Percentiles rank a stretch among this genome's conserved stretches.
Conservation (phyloP, 305 asterid species). For the Stenogyne calaminthoides region DNA sequence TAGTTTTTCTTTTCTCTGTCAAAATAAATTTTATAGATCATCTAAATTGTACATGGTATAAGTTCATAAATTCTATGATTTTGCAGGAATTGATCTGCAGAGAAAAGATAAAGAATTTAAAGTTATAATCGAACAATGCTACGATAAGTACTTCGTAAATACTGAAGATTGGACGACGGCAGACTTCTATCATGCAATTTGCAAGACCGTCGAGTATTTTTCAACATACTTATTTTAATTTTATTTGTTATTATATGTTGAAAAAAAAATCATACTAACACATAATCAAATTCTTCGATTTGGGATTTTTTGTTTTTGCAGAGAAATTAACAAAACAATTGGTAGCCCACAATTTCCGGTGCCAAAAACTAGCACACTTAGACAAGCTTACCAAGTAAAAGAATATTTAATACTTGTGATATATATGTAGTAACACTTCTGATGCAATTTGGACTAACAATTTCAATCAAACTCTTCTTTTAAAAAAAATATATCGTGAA, state of each 20-base stretch:
- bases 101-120: conserved; percentile 40
- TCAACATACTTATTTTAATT: not conserved
- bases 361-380: conserved; percentile 45
- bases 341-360: conserved; percentile 67
- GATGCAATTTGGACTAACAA: no score
- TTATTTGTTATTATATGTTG: not conserved
- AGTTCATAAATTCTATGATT: not conserved
- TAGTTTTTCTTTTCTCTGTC: not conserved
- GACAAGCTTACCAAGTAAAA: conserved; percentile 45
- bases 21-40: not conserved
- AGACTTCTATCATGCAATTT: conserved; percentile 66
- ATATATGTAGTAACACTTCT: not conserved
- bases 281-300: not conserved
- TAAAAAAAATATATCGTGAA: no score
- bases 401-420: not conserved
- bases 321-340: conserved; percentile 58
- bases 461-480: no score
- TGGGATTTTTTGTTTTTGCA: conserved; percentile 10
- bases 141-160: conserved; percentile 44
- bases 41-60: not conserved
- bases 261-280: not conserved
- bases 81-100: conserved; percentile 42
- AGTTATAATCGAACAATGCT: conserved; percentile 45
- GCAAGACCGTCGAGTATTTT: conserved; percentile 61
- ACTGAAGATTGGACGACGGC: conserved; percentile 37